Evolutionary conservation across 371 early-diverging fungal species (phyloP).

Genomic region (Mucor circinelloides): DNA sequence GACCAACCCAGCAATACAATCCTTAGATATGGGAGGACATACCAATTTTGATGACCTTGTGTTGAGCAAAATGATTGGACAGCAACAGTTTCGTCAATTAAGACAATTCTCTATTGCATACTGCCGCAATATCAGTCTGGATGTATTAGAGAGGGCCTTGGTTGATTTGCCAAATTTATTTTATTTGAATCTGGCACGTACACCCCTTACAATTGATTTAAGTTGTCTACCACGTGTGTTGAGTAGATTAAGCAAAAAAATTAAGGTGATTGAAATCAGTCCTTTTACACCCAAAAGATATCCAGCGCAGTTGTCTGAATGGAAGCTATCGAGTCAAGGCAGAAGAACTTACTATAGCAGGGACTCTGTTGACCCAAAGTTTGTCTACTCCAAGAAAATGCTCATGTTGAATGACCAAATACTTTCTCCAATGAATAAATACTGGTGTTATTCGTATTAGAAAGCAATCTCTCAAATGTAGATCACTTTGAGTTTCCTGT

Average conservation of each 20-base stretch:
- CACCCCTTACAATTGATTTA: constrained; percentile 2
- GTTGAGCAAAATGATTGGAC: background rate
- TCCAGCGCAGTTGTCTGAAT: background rate
- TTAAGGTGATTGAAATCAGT: constrained; percentile 30
- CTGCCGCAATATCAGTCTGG: constrained; percentile 7
- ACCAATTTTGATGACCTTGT: constrained; percentile 23
- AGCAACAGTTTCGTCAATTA: constrained; percentile 8
- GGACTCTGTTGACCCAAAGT: constrained; percentile 24
- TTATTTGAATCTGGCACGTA: constrained; percentile 21
- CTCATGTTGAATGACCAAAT: constrained; percentile 9
- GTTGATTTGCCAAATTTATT: background rate
- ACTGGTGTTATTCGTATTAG: constrained; percentile 37
- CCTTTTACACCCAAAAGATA: constrained; percentile 10
- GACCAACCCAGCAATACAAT: background rate
- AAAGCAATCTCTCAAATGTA: background rate
- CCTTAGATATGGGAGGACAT: constrained; percentile 39
- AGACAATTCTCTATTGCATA: constrained; percentile 10
- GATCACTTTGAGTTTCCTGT: background rate
- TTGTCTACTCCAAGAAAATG: constrained; percentile 36
- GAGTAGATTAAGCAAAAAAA: background rate
- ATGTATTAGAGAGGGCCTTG: background rate
- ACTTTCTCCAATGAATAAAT: constrained; percentile 37
- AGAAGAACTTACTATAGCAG: constrained; percentile 27
- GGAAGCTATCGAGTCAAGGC: constrained; percentile 15
- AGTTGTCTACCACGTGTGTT: constrained; percentile 9